Base-by-base conservation (phyloP, 1,284 basidiomycete genomes). In the Flammula alnicola region DNA sequence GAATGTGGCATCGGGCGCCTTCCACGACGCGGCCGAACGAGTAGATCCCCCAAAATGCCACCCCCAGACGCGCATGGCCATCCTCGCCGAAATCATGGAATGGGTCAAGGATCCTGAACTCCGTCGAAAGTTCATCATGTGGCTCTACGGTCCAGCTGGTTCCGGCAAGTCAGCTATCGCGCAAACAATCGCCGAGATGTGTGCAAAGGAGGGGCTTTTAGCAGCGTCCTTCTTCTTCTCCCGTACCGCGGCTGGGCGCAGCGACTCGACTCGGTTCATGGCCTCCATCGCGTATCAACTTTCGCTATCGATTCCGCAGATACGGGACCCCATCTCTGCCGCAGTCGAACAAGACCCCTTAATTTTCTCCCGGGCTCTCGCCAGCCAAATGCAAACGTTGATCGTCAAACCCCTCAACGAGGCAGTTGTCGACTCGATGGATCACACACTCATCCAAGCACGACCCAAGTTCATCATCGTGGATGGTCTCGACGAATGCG, bases 81-180 rank as follows among this genome's bases (percentile, higher is more conserved):
- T 36, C 22, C 43, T 36, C 23, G 16, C 17, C 2, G 29, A 35
- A 12, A 23, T 44, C 14, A n/a, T 25, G n/a, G 12, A 36, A 14
- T 29, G 31, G 22, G 31, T 36, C 5, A n/a, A 23, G 9, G 32
- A 17, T 14, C 14, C 5, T 17, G 29, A 19, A 4, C 3, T 5
- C 8, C 23, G 16, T 11, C 8, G 17, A 14, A 17, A 5, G 22
- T 26, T 36, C 9, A 44, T 46, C 5, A 39, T 46, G 3, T 38
- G 33, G 44, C 2, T 46, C 16, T 46, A 38, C 14, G 36, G 44
- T 3, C 44, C 44, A 10, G 44, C 36, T 12, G 44, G 44, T 9
- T 19, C 35, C 3, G 44, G 44, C 12, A 46, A 46, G 20, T 31
- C 44, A 12, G 44, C 44, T 3, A 46, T 46, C 30, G 23, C 33